Base-by-base conservation (phyloP, 2,329 filamentous ascomycete genomes). In the Xylaria polymorpha region DNA sequence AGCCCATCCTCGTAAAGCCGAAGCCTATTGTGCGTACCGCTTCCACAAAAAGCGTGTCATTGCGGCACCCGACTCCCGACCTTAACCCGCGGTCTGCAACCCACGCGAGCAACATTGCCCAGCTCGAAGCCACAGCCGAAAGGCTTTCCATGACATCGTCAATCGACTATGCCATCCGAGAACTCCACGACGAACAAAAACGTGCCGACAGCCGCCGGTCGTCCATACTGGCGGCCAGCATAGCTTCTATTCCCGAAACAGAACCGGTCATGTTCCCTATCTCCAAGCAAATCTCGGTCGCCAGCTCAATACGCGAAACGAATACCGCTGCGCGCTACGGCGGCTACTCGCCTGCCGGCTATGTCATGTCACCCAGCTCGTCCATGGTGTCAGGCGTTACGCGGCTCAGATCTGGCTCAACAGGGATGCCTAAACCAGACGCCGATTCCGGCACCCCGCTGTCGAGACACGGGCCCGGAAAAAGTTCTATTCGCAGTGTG, bases 151-250 rank as follows among this genome's bases (percentile, higher is more conserved):
- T 88, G 82, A 90, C 89, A 66, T 92, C 90, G 71, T 93, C 92
- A 70, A 92, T 94, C 76, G 91, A 92, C 75, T 88, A 92, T 82
- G 91, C 92, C 74, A 94, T 94, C 74, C 87, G 91, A 68, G 88
- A 91, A 76, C 84, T 93, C 72, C 90, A 93, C 79, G 84, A 88
- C 69, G 90, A 92, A 79, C 83, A 92, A 77, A 93, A 92, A 80
- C 86, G 88, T 73, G 88, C 85, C 76, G 91, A 92, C 77, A 92
- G 89, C 77, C 85, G 88, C 70, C 85, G 87, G 67, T 91, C 90
- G 2, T 91, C 89, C 9, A 83, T 90, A 59, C 83, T 88, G 53
- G 88, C 86, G 22, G 83, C 84, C 55, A 84, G 82, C 64, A 77
- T 84, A 69, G 77, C 78, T 37, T 79, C 80, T 4, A 79, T 77